A percentile compares a stretch with the other conserved stretches of the same genome.
Evolutionary conservation across 169 alveolate genomes (phyloP).

Genomic region (Plasmodium inui): DNA sequence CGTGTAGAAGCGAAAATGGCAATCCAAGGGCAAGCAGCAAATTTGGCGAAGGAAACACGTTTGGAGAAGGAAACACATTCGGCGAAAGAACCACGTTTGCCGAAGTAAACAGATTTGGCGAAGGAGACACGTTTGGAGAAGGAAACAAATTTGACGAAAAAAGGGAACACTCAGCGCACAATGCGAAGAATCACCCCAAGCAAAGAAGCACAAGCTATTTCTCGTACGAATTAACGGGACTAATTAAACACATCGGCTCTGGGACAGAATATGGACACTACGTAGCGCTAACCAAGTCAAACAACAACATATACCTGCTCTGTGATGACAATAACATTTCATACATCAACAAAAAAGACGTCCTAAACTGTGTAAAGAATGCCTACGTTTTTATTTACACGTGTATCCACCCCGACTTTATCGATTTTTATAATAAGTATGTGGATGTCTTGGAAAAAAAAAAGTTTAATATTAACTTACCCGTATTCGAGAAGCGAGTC

Average conservation of each 20-base stretch:
- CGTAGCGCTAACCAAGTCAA: constrained; percentile 53
- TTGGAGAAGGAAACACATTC: background rate
- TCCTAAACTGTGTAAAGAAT: constrained; percentile 47
- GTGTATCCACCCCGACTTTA: constrained; percentile 40
- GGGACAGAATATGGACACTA: constrained; percentile 73
- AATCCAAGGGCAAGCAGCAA: background rate
- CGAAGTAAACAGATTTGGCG: background rate
- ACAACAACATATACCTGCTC: constrained; percentile 49
- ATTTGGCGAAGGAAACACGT: background rate
- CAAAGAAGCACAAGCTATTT: constrained; percentile 6
- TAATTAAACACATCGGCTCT: constrained; percentile 63
- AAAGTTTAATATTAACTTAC: constrained; percentile 45
- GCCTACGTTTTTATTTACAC: constrained; percentile 66
- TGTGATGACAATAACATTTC: constrained; percentile 68
- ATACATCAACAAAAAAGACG: constrained; percentile 32
- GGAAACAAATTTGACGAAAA: background rate
- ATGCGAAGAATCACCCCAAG: background rate
- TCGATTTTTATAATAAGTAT: constrained; percentile 53
- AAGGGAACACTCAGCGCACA: background rate
- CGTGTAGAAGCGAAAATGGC: background rate
- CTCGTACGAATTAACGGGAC: constrained; percentile 48
- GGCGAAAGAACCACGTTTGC: background rate
- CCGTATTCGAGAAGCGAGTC: constrained; percentile 59
- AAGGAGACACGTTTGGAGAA: background rate
- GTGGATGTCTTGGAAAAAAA: constrained; percentile 67